Evolutionary conservation across 441 rosid genomes (phyloP).

Genomic region (Jatropha podagrica): DNA sequence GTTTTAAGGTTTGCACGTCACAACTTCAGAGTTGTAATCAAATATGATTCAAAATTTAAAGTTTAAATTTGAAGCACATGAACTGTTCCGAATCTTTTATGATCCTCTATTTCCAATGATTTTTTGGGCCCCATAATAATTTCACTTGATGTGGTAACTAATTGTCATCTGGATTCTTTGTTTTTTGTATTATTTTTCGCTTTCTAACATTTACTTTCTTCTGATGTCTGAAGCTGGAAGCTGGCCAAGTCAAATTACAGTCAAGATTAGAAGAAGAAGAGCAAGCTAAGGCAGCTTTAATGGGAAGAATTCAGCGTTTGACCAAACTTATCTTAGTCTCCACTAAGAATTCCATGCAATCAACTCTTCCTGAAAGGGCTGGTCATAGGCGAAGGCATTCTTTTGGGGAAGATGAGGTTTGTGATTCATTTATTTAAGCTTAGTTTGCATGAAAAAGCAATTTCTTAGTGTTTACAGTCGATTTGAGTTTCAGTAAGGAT

Average conservation of each 20-base stretch:
- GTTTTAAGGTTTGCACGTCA: neutral
- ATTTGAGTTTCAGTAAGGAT: conserved; percentile 26
- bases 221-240: conserved; percentile 64
- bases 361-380: conserved; percentile 60
- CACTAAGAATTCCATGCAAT: conserved; percentile 72
- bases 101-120: neutral
- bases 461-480: conserved; percentile 13
- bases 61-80: neutral
- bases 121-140: neutral
- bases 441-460: conserved; percentile 12
- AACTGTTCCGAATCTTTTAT: neutral
- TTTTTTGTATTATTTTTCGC: conserved; percentile 8
- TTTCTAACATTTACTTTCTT: conserved; percentile 22
- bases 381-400: conserved; percentile 82
- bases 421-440: conserved; percentile 12
- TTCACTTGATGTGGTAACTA: conserved; percentile 5
- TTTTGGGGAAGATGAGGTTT: conserved; percentile 97
- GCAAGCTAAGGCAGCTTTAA: conserved; percentile 89
- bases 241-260: conserved; percentile 83
- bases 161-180: conserved; percentile 19
- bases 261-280: conserved; percentile 95
- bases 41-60: neutral
- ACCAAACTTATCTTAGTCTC: conserved; percentile 95
- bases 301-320: conserved; percentile 95
- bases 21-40: neutral